Conservation (phyloP, 2,329 filamentous ascomycete genomes). For the Lachnellula suecica region DNA sequence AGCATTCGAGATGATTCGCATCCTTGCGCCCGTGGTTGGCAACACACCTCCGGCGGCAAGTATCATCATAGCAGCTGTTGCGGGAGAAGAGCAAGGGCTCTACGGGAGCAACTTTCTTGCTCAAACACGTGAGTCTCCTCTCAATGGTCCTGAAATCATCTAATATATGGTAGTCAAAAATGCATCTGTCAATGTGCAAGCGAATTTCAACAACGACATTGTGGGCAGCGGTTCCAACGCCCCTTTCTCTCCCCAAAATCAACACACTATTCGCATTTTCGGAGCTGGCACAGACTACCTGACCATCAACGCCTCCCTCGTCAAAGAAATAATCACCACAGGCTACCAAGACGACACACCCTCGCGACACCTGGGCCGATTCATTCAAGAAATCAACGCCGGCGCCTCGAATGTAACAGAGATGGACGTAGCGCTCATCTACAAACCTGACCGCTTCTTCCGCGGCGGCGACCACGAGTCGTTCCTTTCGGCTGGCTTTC, state of each 20-base stretch:
- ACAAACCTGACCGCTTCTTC: slow-evolving; percentile 55
- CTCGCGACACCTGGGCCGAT: slow-evolving; percentile 52
- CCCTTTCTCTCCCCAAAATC: slow-evolving; percentile 44
- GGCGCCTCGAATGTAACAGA: slow-evolving; percentile 48
- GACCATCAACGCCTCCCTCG: slow-evolving; percentile 1
- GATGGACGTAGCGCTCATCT: slow-evolving; percentile 56
- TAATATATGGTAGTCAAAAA: slow-evolving; percentile 32
- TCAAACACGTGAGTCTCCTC: slow-evolving; percentile 41
- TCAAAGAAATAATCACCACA: slow-evolving; percentile 35
- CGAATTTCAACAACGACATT: slow-evolving; percentile 57
- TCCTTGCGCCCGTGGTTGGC: slow-evolving; percentile 50
- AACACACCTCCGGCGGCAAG: slow-evolving; percentile 47
- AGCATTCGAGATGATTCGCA: slow-evolving; percentile 53
- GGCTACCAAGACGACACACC: slow-evolving; percentile 55
- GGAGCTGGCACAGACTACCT: slow-evolving; percentile 33
- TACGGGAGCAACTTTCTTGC: slow-evolving; percentile 53
- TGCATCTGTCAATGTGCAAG: slow-evolving; percentile 52
- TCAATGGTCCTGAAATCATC: neutral
- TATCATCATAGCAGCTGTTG: slow-evolving; percentile 55
- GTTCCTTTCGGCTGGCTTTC: slow-evolving; percentile 55
- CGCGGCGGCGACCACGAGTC: slow-evolving; percentile 55
- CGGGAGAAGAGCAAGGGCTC: slow-evolving; percentile 57
- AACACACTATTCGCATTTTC: slow-evolving; percentile 54
- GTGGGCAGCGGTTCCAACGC: slow-evolving; percentile 47
- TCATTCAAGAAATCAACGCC: slow-evolving; percentile 48